Base-by-base conservation (phyloP, 2,329 filamentous ascomycete species). In the Clonostachys sp. region DNA sequence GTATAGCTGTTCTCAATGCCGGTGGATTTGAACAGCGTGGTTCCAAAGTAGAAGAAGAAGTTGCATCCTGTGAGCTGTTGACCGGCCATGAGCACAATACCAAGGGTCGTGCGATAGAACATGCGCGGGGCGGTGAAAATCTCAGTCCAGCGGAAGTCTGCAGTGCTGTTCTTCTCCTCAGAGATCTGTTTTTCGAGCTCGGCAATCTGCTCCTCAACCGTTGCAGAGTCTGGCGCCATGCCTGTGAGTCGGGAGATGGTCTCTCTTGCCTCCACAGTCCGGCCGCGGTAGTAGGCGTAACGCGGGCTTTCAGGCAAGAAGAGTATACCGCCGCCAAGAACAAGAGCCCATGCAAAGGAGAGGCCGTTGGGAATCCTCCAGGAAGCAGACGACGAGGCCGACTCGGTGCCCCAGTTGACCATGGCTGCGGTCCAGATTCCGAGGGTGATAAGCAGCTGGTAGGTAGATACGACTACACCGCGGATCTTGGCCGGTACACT, bases 51-150 rank as follows among this genome's bases (percentile, higher is more conserved):
- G 63, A 86, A 85, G 69, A 82, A 84, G 65, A 81, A 86, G 65
- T 85, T 85, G 49, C 78, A 81, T 34, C 84, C 84, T 1, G 83
- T 86, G 3, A 88, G 69, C 58, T 88, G 84, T 62, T 87, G 83
- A 6, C 83, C 77, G 40, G 80, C 77, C 62, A 86, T 81, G 3
- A 88, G 73, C 5, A 71, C 60, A 35, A 87, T 76, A 38, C 84
- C 84, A 1, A 87, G 71, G 0, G 80, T 42, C 0, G 81, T 84
- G 24, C 84, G 76, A 61, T 87, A 82, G 6, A 78, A 55, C 79
- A 87, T 87, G 20, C 80, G 74, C 12, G 83, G 82, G 3, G 77
- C 84, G 16, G 82, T 86, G 57, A 87, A 86, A 60, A 86, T 81
- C 56, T 86, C 84, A 50, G 72, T 61, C 66, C 72, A 74, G 24